Conservation (phyloP, 2,329 filamentous ascomycete species). For the Aspergillus transmontanensis region DNA sequence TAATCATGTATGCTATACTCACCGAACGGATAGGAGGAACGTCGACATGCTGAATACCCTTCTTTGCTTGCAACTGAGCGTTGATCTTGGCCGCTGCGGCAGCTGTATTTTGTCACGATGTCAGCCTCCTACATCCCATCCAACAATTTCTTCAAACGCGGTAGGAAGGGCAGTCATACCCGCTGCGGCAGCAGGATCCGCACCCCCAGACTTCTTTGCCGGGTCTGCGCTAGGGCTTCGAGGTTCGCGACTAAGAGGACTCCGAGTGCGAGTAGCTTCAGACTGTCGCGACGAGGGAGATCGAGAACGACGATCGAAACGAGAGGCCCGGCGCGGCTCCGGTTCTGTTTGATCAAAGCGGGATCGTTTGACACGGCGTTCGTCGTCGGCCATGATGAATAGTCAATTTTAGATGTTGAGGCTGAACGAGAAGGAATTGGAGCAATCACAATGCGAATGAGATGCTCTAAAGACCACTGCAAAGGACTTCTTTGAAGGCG, state of each 20-base stretch:
- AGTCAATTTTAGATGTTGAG: neutral
- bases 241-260: conserved; percentile 65
- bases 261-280: conserved; percentile 76
- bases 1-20: conserved; percentile 27
- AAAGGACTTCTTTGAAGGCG: conserved; percentile 4
- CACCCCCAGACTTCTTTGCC: conserved; percentile 48
- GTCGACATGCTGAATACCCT: conserved; percentile 87
- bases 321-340: conserved; percentile 72
- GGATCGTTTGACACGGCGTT: conserved; percentile 78
- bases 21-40: conserved; percentile 76
- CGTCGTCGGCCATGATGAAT: conserved; percentile 71
- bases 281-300: conserved; percentile 71
- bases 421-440: neutral
- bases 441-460: conserved; percentile 2
- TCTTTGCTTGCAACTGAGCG: conserved; percentile 79
- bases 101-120: conserved; percentile 52
- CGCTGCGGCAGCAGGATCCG: conserved; percentile 75
- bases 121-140: conserved; percentile 11
- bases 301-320: conserved; percentile 90
- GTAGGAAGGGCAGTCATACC: conserved; percentile 54
- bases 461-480: neutral
- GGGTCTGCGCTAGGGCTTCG: conserved; percentile 50
- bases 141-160: neutral
- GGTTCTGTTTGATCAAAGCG: conserved; percentile 92
- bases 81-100: conserved; percentile 89